Conservation (phyloP, 148 eudicot species). For the Spergularia marina region DNA sequence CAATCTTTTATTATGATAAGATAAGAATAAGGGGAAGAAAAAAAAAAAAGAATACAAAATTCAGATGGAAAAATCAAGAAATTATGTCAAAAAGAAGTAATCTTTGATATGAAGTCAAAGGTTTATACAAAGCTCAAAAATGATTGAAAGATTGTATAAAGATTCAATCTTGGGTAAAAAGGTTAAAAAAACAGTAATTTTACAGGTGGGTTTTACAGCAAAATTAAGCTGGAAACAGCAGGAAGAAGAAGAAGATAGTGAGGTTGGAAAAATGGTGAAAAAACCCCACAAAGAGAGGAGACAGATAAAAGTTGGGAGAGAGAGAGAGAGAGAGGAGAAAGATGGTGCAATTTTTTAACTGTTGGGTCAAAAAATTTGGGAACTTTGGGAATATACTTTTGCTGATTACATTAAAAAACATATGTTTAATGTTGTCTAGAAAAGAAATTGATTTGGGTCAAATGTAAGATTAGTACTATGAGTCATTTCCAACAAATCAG, state of each 20-base stretch:
- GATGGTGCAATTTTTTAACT: no score
- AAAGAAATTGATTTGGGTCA: no score
- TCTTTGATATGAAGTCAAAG: not conserved
- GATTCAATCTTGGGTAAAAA: not conserved
- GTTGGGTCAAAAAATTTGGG: no score
- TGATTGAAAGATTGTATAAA: not conserved
- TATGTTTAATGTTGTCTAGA: no score
- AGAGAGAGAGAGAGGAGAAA: no score
- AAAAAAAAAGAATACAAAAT: not conserved
- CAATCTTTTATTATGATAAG: no score
- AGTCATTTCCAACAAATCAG: no score
- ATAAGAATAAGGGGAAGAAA: no score
- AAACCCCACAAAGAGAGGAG: not conserved
- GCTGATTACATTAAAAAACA: no score
- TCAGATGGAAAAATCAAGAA: not conserved
- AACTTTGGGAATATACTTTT: no score
- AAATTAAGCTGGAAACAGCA: constrained; percentile 4
- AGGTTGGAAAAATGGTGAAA: not conserved
- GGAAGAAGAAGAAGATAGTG: not conserved
- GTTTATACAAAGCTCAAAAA: not conserved
- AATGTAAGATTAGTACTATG: no score
- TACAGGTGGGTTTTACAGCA: not conserved
- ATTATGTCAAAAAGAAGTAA: not conserved
- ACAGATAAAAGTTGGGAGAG: no score
- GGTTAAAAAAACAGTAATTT: not conserved